A percentile compares a stretch with the other conserved stretches of the same genome.
These are phyloP conservation scores for Ophiostoma montium DNA, from an alignment of 2,329 filamentous ascomycete species.

Conservation along the genomic window DNA sequence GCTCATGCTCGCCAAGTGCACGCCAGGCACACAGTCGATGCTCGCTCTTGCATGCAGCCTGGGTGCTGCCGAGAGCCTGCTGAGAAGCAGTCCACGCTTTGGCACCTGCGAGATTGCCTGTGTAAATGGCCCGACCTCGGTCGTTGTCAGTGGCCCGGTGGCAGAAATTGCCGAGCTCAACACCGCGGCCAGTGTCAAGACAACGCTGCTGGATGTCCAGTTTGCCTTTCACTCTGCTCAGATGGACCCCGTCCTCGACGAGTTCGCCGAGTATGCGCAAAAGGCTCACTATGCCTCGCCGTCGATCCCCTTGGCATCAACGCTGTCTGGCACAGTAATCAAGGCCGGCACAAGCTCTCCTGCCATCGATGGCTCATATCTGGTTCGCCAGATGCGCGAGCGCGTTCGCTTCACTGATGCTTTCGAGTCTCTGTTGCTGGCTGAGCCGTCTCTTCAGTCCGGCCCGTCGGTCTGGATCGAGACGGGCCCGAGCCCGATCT, in stretches of 20 bases:
- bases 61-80: constrained; percentile 37
- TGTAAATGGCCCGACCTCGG: constrained; percentile 62
- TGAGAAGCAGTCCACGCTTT: constrained; percentile 22
- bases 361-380: constrained; percentile 43
- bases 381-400: constrained; percentile 50
- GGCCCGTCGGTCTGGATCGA: constrained; percentile 59
- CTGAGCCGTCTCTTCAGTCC: constrained; percentile 38
- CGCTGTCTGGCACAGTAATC: constrained; percentile 48
- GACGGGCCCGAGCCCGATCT: constrained; percentile 58
- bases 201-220: constrained; percentile 32
- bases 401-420: constrained; percentile 55
- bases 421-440: constrained; percentile 42
- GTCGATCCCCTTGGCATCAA: constrained; percentile 50
- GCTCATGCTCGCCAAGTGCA: constrained; percentile 51
- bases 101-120: constrained; percentile 42
- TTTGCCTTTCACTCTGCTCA: constrained; percentile 41
- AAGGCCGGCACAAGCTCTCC: constrained; percentile 28
- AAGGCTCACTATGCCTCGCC: background rate
- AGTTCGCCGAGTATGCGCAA: constrained; percentile 38
- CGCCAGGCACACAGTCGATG: constrained; percentile 50
- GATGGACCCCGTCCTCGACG: constrained; percentile 39
- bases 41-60: constrained; percentile 33
- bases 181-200: constrained; percentile 24
- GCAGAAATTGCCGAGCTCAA: constrained; percentile 31
- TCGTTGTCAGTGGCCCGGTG: constrained; percentile 45